Conservation (phyloP, 305 asterid genomes). For the Solanum aculeatissimum region DNA sequence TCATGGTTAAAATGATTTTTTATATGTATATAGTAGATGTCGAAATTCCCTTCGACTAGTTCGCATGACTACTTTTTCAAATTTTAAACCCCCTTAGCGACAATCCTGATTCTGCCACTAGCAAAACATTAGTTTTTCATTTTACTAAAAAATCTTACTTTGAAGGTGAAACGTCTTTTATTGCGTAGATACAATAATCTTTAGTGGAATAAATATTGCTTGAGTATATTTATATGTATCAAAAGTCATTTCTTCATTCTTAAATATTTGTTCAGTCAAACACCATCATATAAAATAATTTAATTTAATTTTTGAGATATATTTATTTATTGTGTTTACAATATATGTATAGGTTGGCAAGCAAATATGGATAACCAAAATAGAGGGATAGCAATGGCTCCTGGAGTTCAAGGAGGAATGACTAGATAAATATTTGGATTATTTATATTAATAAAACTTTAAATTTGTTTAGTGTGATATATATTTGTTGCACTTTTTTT, state of each 20-base stretch:
- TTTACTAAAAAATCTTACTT: too few species aligned
- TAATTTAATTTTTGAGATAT: not conserved
- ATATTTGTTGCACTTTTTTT: not conserved
- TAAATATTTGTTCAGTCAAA: not conserved
- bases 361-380: conserved; percentile 19
- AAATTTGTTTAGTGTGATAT: not conserved
- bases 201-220: too few species aligned
- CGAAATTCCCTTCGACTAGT: too few species aligned
- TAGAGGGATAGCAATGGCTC: conserved; percentile 15
- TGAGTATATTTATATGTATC: not conserved
- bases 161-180: too few species aligned
- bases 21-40: too few species aligned
- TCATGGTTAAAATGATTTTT: too few species aligned
- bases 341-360: conserved; percentile 23
- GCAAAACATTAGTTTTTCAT: too few species aligned
- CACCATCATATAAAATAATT: not conserved
- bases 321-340: not conserved
- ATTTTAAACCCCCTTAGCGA: too few species aligned
- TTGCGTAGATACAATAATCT: too few species aligned
- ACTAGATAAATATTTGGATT: conserved; percentile 3
- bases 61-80: too few species aligned
- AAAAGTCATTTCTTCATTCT: not conserved
- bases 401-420: conserved; percentile 22
- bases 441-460: not conserved
- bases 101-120: too few species aligned